Evolutionary conservation across 495 filamentous ascomycete genomes (phyloP).

Genomic region (Aspergillus asperescens): DNA sequence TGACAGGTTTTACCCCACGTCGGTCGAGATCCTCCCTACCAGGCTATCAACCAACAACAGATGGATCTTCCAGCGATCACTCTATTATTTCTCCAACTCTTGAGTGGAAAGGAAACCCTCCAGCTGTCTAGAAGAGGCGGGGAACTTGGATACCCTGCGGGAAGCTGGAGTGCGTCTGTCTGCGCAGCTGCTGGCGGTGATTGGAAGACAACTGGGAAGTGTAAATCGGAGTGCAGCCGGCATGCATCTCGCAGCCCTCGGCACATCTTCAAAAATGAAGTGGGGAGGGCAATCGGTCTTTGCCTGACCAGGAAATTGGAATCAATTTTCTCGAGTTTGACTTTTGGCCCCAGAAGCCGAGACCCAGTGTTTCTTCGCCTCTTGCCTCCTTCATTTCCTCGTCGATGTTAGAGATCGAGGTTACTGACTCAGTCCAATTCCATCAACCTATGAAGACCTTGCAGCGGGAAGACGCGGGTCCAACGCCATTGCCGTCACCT

Average conservation of each 20-base stretch:
- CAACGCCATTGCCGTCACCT: constrained; percentile 17
- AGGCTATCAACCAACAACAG: not conserved
- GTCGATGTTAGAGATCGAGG: constrained; percentile 3
- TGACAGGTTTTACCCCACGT: not conserved
- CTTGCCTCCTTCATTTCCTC: constrained; percentile 2
- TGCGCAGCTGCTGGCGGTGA: too few relatives aligned
- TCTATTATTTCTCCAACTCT: not conserved
- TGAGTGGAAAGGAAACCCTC: not conserved
- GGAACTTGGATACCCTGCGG: constrained; percentile 1
- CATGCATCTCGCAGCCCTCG: not conserved
- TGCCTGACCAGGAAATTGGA: constrained; percentile 17
- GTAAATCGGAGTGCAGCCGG: not conserved
- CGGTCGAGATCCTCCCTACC: not conserved
- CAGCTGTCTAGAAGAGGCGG: not conserved
- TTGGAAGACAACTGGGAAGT: too few relatives aligned
- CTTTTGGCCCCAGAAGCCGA: constrained; percentile 10
- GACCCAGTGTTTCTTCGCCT: constrained; percentile 3
- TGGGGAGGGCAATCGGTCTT: constrained; percentile 20
- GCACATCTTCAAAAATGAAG: constrained; percentile 1
- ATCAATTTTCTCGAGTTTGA: constrained; percentile 1
- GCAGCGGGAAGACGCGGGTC: constrained; percentile 22
- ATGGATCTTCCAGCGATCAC: not conserved
- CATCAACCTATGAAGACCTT: constrained; percentile 13
- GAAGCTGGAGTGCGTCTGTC: not conserved
- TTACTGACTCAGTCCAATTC: constrained; percentile 2